phyloP scores from a whole-genome alignment of 2,329 filamentous ascomycete genomes.

The Fusarium sp. region DNA sequence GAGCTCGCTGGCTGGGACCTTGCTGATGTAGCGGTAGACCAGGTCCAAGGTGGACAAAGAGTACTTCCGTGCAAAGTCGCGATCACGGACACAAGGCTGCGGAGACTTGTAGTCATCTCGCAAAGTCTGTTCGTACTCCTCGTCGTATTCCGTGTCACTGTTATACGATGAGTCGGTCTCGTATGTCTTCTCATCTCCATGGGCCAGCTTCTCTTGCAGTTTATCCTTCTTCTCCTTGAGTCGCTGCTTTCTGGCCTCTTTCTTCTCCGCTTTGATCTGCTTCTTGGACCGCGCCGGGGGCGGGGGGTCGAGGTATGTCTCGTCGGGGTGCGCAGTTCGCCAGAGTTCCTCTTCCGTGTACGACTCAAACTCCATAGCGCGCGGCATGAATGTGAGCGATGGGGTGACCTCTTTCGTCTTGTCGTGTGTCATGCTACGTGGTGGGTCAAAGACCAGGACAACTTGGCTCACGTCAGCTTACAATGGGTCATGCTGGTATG shows the following conservation, averaged over 20 bases:
- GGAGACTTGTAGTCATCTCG: constrained; percentile 34
- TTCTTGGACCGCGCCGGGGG: constrained; percentile 30
- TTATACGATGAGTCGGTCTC: constrained; percentile 28
- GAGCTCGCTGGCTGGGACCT: constrained; percentile 17
- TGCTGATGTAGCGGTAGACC: constrained; percentile 37
- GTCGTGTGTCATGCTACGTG: constrained; percentile 37
- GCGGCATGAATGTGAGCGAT: constrained; percentile 46
- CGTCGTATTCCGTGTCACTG: constrained; percentile 39
- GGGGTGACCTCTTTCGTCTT: constrained; percentile 34
- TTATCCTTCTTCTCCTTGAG: constrained; percentile 15
- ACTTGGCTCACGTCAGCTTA: constrained; percentile 30
- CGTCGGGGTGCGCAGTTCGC: constrained; percentile 40
- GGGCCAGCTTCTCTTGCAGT: neutral
- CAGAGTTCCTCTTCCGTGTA: constrained; percentile 46
- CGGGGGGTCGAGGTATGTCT: constrained; percentile 44
- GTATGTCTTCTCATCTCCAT: neutral
- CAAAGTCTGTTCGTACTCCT: constrained; percentile 33
- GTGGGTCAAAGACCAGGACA: constrained; percentile 40
- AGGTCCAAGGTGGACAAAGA: constrained; percentile 38
- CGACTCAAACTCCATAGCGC: constrained; percentile 45
- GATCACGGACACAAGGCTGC: constrained; percentile 34
- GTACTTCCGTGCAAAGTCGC: constrained; percentile 47
- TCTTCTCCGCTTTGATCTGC: constrained; percentile 29
- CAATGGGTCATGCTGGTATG: neutral
- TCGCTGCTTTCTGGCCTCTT: constrained; percentile 13